Evolutionary conservation across 2,329 filamentous ascomycete species (phyloP).

Genomic region (Neofusicoccum umdonicola): DNA sequence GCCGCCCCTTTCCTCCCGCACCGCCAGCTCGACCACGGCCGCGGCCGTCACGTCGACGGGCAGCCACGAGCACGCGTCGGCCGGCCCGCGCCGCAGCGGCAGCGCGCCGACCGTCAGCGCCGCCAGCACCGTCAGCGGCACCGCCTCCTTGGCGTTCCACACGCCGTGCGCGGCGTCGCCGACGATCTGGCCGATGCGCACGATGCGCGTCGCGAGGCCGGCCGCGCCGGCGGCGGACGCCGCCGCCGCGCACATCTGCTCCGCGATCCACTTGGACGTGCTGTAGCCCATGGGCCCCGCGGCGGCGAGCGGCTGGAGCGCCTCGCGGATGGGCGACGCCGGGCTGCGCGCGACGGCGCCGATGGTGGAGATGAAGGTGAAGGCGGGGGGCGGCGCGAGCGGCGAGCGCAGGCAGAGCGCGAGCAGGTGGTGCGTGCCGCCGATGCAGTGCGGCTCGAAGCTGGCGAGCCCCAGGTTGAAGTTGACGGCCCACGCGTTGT

Average conservation of each 20-base stretch:
- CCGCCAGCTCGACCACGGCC: not conserved
- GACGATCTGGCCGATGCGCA: slow-evolving; percentile 44
- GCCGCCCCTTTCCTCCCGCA: not conserved
- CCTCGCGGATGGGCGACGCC: not conserved
- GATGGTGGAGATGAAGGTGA: slow-evolving; percentile 14
- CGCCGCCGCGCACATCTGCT: slow-evolving; percentile 50
- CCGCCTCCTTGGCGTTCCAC: slow-evolving; percentile 52
- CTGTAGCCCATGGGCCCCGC: slow-evolving; percentile 10
- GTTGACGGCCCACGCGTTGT: slow-evolving; percentile 56
- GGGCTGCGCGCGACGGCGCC: not conserved
- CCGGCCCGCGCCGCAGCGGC: slow-evolving; percentile 41
- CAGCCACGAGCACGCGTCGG: not conserved
- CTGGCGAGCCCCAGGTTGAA: slow-evolving; percentile 52
- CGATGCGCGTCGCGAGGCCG: slow-evolving; percentile 21
- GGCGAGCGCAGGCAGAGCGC: slow-evolving; percentile 27
- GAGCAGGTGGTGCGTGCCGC: slow-evolving; percentile 44
- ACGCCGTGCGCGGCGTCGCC: slow-evolving; percentile 47
- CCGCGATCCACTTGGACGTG: slow-evolving; percentile 52
- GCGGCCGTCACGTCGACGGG: not conserved
- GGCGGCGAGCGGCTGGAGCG: not conserved
- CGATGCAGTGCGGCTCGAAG: slow-evolving; percentile 43
- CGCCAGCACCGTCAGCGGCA: slow-evolving; percentile 50
- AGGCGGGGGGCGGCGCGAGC: not conserved
- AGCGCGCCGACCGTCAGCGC: slow-evolving; percentile 47
- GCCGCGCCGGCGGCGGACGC: slow-evolving; percentile 21